Evolutionary conservation across 2,329 filamentous ascomycete species (phyloP).

Genomic region (Penicillium sp.): DNA sequence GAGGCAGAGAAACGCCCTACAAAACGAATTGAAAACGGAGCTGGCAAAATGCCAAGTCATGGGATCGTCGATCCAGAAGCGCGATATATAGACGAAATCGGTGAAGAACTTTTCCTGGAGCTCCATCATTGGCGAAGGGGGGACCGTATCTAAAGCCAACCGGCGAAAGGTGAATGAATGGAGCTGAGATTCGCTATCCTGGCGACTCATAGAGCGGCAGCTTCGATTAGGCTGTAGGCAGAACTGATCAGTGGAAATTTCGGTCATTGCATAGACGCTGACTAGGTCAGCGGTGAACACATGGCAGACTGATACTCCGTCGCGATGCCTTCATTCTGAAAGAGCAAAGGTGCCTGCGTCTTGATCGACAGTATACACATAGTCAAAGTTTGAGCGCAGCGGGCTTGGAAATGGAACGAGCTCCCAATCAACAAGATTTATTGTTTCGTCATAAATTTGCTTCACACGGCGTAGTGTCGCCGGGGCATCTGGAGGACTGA

Average conservation of each 20-base stretch:
- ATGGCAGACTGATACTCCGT: conserved; percentile 2
- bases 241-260: not conserved
- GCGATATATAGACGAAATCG: conserved; percentile 26
- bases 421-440: conserved; percentile 21
- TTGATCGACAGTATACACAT: conserved; percentile 26
- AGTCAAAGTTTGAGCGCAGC: conserved; percentile 21
- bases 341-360: conserved; percentile 21
- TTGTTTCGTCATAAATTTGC: not conserved
- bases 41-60: conserved; percentile 21
- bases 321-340: conserved; percentile 7
- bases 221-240: not conserved
- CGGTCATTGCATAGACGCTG: not conserved
- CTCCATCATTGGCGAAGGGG: conserved; percentile 26
- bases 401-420: conserved; percentile 21
- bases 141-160: conserved; percentile 18
- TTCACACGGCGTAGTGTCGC: not conserved
- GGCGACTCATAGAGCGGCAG: not conserved
- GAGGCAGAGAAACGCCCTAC: conserved; percentile 22
- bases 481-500: not conserved
- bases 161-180: conserved; percentile 6
- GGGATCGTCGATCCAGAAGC: conserved; percentile 25
- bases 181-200: not conserved
- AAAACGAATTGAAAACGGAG: conserved; percentile 17
- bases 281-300: conserved; percentile 4
- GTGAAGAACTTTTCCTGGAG: conserved; percentile 26